phyloP scores from a whole-genome alignment of 2,329 filamentous ascomycete species.

The Pestalotiopsis sp. region DNA sequence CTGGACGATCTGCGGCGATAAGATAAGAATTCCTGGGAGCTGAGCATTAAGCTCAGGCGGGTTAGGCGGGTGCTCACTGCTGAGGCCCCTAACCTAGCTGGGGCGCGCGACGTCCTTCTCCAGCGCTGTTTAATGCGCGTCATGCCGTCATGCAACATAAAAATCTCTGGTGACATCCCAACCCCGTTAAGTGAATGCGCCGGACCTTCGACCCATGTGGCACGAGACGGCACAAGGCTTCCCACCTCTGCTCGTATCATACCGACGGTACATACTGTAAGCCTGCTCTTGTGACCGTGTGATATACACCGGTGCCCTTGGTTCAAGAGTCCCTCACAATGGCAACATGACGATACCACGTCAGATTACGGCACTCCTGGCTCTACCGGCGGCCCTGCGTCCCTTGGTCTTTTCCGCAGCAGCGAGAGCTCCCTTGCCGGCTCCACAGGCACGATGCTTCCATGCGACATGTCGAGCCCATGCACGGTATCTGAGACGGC shows the following conservation, averaged over 20 bases:
- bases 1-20: constrained; percentile 2
- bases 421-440: neutral
- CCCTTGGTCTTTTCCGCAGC: constrained; percentile 23
- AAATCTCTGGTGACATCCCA: neutral
- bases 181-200: constrained; percentile 7
- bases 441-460: constrained; percentile 6
- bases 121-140: neutral
- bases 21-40: constrained; percentile 1
- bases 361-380: constrained; percentile 26
- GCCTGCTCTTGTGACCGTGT: neutral
- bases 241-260: neutral
- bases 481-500: constrained; percentile 15
- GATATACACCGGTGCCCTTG: neutral
- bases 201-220: neutral
- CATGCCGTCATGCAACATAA: constrained; percentile 7
- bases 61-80: neutral
- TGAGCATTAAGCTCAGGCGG: neutral
- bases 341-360: constrained; percentile 20
- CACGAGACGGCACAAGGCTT: neutral
- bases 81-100: neutral
- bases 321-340: neutral
- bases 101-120: neutral
- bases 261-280: neutral
- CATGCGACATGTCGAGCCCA: constrained; percentile 9
- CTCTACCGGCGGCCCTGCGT: constrained; percentile 30